Percentiles rank a stretch among this genome's conserved stretches.
Conservation (phyloP, 2,329 filamentous ascomycete species). For the Cercospora janseana region DNA sequence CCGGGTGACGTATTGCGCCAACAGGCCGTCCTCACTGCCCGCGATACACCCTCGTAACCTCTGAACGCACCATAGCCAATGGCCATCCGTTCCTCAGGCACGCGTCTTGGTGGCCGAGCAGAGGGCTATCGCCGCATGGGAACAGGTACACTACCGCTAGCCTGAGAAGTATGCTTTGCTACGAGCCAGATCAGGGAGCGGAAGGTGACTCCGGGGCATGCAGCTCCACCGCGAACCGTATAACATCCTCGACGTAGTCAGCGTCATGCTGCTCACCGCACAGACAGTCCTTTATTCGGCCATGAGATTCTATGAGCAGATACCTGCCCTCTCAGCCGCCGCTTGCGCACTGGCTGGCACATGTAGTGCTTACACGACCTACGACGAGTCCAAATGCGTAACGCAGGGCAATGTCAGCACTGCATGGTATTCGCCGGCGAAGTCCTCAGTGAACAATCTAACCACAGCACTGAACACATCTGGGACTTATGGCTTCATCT, state of each 20-base stretch:
- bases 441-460: slow-evolving; percentile 61
- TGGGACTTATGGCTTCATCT: slow-evolving; percentile 72
- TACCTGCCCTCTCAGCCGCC: slow-evolving; percentile 26
- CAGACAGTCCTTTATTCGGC: slow-evolving; percentile 31
- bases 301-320: slow-evolving; percentile 32
- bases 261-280: slow-evolving; percentile 29
- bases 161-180: not conserved
- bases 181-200: not conserved
- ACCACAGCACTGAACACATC: slow-evolving; percentile 55
- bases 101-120: not conserved
- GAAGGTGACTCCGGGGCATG: slow-evolving; percentile 17
- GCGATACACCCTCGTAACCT: not conserved
- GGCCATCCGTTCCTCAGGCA: not conserved
- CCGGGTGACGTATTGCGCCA: too few relatives aligned
- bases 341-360: slow-evolving; percentile 8
- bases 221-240: slow-evolving; percentile 23
- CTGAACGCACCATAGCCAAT: slow-evolving; percentile 7
- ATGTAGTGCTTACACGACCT: not conserved
- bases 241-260: slow-evolving; percentile 27
- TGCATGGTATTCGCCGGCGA: slow-evolving; percentile 59
- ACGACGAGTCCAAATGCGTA: slow-evolving; percentile 11
- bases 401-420: slow-evolving; percentile 40
- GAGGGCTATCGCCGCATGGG: not conserved
- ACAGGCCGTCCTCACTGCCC: not conserved
- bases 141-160: not conserved